Evolutionary conservation across 805 yeast genomes (phyloP).

Genomic region (Ogataea paraovalis): DNA sequence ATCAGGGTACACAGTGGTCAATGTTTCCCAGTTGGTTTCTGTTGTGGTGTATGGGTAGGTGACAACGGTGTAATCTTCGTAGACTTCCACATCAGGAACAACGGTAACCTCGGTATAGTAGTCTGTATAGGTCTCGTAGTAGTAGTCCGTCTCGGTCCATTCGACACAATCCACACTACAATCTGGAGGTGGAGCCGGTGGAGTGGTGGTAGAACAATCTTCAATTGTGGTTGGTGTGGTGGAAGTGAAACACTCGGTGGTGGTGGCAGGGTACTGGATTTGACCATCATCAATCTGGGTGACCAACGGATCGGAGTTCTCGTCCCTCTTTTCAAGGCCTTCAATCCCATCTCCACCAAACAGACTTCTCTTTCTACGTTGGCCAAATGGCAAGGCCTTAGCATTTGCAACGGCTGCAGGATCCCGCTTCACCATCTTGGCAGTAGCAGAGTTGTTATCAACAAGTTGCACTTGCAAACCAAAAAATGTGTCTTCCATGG

Average conservation of each 20-base stretch:
- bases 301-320: slow-evolving; percentile 27
- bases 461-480: neutral
- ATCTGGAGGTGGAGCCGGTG: neutral
- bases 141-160: neutral
- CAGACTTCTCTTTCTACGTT: neutral
- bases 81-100: neutral
- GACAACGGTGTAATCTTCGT: neutral
- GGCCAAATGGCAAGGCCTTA: neutral
- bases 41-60: neutral
- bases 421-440: neutral
- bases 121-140: neutral
- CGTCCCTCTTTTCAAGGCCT: neutral
- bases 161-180: neutral
- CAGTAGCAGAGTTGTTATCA: neutral
- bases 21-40: neutral
- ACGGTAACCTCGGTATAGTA: neutral
- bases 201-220: neutral
- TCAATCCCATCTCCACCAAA: neutral
- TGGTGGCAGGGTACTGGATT: slow-evolving; percentile 37
- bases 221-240: neutral
- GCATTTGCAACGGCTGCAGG: neutral
- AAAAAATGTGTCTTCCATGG: too few species aligned
- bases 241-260: too few species aligned
- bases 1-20: neutral
- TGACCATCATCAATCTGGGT: slow-evolving; percentile 57